phyloP scores from a whole-genome alignment of 306 rosid species.

The cucumber (Cucumis sativus) region Cucumber_9930_V3 NC_026658.2:20891501-20892000 shows the following conservation, averaged over 20 bases:
- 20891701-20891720: neutral
- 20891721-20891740: neutral
- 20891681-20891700: neutral
- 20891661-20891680: neutral
- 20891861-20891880: neutral
- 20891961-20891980: neutral
- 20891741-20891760: neutral
- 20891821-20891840: neutral
- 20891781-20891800: neutral
- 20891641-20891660: neutral
- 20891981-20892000: neutral
- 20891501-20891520: conserved; percentile 75
- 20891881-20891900: neutral
- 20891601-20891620: neutral
- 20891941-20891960: neutral
- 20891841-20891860: neutral
- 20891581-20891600: neutral
- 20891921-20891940: neutral
- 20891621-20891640: neutral
- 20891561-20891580: neutral
- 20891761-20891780: neutral
- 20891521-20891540: neutral
- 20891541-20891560: neutral
- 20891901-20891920: neutral
- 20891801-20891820: neutral